phyloP scores from a whole-genome alignment of 2,329 filamentous ascomycete genomes.

The Talaromyces sp. region DNA sequence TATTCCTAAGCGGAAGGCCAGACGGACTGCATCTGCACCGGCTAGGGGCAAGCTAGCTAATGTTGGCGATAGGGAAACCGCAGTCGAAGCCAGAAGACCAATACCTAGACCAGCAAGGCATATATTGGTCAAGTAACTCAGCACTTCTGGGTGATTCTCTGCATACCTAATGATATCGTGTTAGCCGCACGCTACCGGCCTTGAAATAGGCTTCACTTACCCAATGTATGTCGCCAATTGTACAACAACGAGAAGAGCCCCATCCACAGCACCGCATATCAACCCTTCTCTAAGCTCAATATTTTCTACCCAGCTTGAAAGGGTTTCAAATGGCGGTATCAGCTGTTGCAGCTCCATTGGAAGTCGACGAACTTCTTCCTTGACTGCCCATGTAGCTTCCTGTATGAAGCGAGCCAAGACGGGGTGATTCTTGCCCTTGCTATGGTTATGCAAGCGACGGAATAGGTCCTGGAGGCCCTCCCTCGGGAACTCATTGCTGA shows the following conservation, averaged over 20 bases:
- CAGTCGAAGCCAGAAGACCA: slow-evolving; percentile 42
- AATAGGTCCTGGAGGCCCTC: slow-evolving; percentile 40
- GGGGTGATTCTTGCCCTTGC: slow-evolving; percentile 35
- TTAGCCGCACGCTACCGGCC: neutral
- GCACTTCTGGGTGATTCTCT: neutral
- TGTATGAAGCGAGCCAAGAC: slow-evolving; percentile 39
- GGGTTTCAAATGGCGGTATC: slow-evolving; percentile 19
- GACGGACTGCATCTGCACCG: slow-evolving; percentile 39
- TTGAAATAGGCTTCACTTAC: slow-evolving; percentile 22
- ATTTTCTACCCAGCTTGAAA: slow-evolving; percentile 12
- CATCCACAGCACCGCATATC: slow-evolving; percentile 43
- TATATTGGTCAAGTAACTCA: neutral
- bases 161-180: neutral
- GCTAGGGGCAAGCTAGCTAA: slow-evolving; percentile 36
- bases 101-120: slow-evolving; percentile 43
- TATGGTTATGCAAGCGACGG: slow-evolving; percentile 36
- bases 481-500: slow-evolving; percentile 47
- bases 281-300: slow-evolving; percentile 34
- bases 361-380: slow-evolving; percentile 33
- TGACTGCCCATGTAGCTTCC: slow-evolving; percentile 36
- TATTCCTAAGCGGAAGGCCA: slow-evolving; percentile 47
- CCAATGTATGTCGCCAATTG: slow-evolving; percentile 43
- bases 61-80: slow-evolving; percentile 37
- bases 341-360: slow-evolving; percentile 14
- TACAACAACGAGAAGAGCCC: slow-evolving; percentile 38